phyloP scores from a whole-genome alignment of 495 filamentous ascomycete genomes.

The Cercophora newfieldiana region DNA sequence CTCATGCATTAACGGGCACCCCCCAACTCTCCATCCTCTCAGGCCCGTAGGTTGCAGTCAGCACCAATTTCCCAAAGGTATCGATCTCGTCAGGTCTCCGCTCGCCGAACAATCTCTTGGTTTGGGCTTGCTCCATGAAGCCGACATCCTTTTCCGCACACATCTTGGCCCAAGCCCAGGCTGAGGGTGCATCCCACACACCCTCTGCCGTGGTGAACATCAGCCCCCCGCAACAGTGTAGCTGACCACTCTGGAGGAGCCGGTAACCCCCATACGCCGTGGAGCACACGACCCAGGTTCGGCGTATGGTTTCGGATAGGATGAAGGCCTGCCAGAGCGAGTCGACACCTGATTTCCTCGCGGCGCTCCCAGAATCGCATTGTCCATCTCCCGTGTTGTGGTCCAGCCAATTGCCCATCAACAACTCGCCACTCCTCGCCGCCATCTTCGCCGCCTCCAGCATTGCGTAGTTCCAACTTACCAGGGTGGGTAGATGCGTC shows the following conservation, averaged over 20 bases:
- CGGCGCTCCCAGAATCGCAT: background rate
- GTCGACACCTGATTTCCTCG: constrained; percentile 9
- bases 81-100: constrained; percentile 26
- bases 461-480: constrained; percentile 40
- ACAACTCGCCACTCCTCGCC: constrained; percentile 20
- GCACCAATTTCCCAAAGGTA: constrained; percentile 27
- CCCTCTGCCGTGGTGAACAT: constrained; percentile 32
- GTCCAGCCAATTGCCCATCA: constrained; percentile 13
- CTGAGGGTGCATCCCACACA: constrained; percentile 36
- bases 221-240: constrained; percentile 32
- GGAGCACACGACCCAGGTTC: constrained; percentile 32
- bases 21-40: constrained; percentile 30
- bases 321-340: constrained; percentile 43
- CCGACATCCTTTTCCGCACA: constrained; percentile 27
- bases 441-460: constrained; percentile 25
- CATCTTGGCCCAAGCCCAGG: constrained; percentile 31
- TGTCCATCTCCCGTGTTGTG: background rate
- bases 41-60: constrained; percentile 26
- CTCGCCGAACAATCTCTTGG: constrained; percentile 23
- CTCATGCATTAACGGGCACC: background rate
- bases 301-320: constrained; percentile 35
- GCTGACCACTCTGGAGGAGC: constrained; percentile 29
- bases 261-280: constrained; percentile 25
- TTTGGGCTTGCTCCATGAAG: constrained; percentile 21
- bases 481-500: constrained; percentile 42